Conservation (phyloP, 306 rosid species). For the Pyrus bretschneideri region DNA sequence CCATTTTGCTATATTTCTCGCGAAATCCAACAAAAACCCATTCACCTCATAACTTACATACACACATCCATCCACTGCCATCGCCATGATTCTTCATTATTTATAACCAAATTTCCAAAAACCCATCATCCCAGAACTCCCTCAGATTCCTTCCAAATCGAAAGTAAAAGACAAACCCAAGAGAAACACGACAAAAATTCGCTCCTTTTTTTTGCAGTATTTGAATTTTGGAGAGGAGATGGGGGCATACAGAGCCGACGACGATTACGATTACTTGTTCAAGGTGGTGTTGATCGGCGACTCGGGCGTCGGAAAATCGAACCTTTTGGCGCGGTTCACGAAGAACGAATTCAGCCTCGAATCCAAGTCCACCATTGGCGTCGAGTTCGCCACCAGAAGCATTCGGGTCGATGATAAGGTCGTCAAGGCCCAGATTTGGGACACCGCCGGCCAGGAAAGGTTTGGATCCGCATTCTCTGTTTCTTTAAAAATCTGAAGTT, state of each 20-base stretch:
- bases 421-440: conserved; percentile 94
- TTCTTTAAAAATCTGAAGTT: background rate
- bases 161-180: background rate
- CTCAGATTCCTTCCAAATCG: background rate
- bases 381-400: conserved; percentile 88
- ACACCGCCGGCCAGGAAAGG: conserved; percentile 94
- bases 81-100: background rate
- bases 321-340: conserved; percentile 72
- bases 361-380: conserved; percentile 86
- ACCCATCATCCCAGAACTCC: background rate
- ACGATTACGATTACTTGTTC: conserved; percentile 75
- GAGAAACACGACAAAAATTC: background rate
- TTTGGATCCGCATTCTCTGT: conserved; percentile 17
- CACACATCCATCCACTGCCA: background rate
- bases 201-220: background rate
- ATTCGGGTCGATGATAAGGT: conserved; percentile 74
- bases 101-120: background rate
- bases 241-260: conserved; percentile 79
- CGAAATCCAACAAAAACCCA: conserved; percentile 17
- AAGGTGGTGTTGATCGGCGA: conserved; percentile 84
- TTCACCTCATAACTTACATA: background rate
- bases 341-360: conserved; percentile 71
- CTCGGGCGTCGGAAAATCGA: conserved; percentile 86
- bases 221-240: conserved; percentile 25
- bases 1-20: conserved; percentile 15